Evolutionary conservation across 2,329 filamentous ascomycete species (phyloP).

Genomic region (Emydomyces testavorans): DNA sequence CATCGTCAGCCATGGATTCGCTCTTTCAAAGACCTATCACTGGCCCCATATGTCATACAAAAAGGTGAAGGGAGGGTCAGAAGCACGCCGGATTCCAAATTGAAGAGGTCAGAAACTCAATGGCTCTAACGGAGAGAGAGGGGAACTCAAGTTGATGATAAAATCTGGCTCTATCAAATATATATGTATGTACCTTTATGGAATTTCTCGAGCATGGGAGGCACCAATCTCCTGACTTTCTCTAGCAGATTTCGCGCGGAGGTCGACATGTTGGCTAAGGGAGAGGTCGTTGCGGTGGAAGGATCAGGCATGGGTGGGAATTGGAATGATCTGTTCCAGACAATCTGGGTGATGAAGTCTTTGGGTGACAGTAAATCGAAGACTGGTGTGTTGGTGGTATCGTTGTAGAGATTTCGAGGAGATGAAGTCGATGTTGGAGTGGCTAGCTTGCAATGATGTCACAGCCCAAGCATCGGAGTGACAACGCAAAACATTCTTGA

Average conservation of each 20-base stretch:
- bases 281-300: neutral
- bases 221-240: slow-evolving; percentile 80
- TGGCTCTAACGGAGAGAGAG: too few relatives aligned
- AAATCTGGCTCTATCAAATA: slow-evolving; percentile 15
- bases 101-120: too few relatives aligned
- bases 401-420: neutral
- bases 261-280: slow-evolving; percentile 44
- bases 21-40: neutral
- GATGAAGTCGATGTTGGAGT: neutral
- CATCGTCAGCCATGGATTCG: neutral
- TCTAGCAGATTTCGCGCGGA: slow-evolving; percentile 62
- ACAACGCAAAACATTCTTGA: too few relatives aligned
- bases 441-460: neutral
- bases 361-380: neutral
- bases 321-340: neutral
- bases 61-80: neutral
- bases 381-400: neutral
- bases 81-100: too few relatives aligned
- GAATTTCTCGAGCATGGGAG: slow-evolving; percentile 88
- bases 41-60: neutral
- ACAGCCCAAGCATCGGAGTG: too few relatives aligned
- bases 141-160: too few relatives aligned
- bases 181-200: slow-evolving; percentile 63
- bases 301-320: neutral
- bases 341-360: neutral